Base-by-base conservation (phyloP, 2,329 filamentous ascomycete species). In the Colletotrichum sp. region DNA sequence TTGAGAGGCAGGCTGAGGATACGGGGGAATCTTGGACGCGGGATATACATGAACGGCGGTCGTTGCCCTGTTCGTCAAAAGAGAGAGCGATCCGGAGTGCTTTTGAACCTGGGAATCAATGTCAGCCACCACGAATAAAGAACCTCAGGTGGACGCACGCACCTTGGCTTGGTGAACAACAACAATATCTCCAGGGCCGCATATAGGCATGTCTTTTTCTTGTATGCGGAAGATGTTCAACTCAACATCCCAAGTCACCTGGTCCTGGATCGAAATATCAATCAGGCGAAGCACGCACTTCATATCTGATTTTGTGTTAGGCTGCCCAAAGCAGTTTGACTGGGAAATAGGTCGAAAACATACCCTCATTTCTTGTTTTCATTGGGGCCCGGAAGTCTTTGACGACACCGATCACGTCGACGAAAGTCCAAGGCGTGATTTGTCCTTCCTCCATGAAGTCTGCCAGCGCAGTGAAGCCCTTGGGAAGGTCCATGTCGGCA, bases 331-430 rank as follows among this genome's bases (percentile, higher is more conserved):
- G 32, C 27, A 12, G 32, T 16, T 22, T 22, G 71, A 52, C 34
- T 22, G 11, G 15, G 8, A 67, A 27, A 9, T 27, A 25, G n/a
- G 22, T 27, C 22, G 34, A 32, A 32, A 36, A 39, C 34, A 16
- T 48, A 76, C 94, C 93, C 28, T 82, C 80, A 27, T 90, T 88
- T 70, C 77, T 85, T 2, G 92, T 92, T 13, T 82, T 72, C 1
- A 86, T 87, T 1, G 91, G 90, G 1, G 87, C 83, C 72, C 91
- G 88, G 65, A 88, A 89, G 79, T 96, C 94, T 68, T 91, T 90
- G 5, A 96, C 90, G 6, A 96, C 84, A 2, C 95, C 96, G 67
- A 95, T 89, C 55, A 97, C 85, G 83, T 87, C 93, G 77, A 93
- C 86, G 8, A 85, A 74, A 3, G 57, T 78, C 32, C 81, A 77